Conservation (phyloP, 768 basidiomycete species). For the Mycena epipterygia region DNA sequence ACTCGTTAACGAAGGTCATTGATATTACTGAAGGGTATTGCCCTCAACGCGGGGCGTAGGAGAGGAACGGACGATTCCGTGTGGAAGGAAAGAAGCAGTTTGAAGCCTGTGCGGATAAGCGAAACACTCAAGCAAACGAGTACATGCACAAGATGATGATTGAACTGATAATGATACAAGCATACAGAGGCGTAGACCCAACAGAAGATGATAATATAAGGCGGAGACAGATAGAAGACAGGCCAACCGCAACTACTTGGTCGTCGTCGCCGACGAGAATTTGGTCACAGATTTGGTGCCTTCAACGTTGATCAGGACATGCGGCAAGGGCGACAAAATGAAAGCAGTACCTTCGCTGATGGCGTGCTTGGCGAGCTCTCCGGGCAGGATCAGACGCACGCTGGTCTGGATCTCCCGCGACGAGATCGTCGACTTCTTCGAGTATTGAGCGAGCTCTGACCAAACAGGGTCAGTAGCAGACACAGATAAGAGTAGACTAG, state of each 20-base stretch:
- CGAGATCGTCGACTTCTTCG: conserved; percentile 98
- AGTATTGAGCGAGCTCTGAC: conserved; percentile 94
- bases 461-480: not conserved
- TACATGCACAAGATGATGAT: conserved; percentile 25
- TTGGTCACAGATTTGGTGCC: conserved; percentile 46
- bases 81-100: conserved; percentile 51
- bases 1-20: too few species aligned
- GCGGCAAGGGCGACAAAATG: not conserved
- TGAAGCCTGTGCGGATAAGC: too few species aligned
- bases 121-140: too few species aligned
- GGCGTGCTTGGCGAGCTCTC: conserved; percentile 94
- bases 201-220: conserved; percentile 29
- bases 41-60: conserved; percentile 57
- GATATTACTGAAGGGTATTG: conserved; percentile 49
- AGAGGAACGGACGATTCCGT: conserved; percentile 52
- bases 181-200: conserved; percentile 15
- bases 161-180: conserved; percentile 34
- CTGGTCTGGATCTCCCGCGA: conserved; percentile 98
- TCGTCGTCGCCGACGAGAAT: conserved; percentile 72
- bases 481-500: not conserved
- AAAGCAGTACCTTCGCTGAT: conserved; percentile 81
- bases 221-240: conserved; percentile 21
- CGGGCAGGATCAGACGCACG: conserved; percentile 96
- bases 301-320: conserved; percentile 13
- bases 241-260: conserved; percentile 42